phyloP scores from a whole-genome alignment of 805 yeast species.

The Candida morakotiae region DNA sequence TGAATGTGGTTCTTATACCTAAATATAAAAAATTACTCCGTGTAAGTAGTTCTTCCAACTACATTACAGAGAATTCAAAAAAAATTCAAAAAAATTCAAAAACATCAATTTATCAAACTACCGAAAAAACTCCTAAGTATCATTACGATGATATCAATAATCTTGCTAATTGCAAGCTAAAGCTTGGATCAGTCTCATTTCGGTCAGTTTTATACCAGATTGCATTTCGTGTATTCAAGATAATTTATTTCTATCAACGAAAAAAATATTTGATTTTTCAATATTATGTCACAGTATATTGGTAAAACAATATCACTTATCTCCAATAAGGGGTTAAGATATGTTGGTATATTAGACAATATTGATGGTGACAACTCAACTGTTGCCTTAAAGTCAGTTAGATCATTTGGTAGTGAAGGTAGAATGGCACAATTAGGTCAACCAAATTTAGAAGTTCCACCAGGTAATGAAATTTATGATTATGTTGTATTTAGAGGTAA shows the following conservation, averaged over 20 bases:
- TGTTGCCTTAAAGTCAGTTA: slow-evolving; percentile 74
- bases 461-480: slow-evolving; percentile 66
- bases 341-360: slow-evolving; percentile 83
- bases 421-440: slow-evolving; percentile 56
- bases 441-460: slow-evolving; percentile 65
- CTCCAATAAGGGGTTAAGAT: slow-evolving; percentile 76
- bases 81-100: too few relatives aligned
- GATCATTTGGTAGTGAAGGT: slow-evolving; percentile 90
- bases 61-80: too few relatives aligned
- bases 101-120: too few relatives aligned
- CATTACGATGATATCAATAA: too few relatives aligned
- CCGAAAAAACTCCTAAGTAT: too few relatives aligned
- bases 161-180: too few relatives aligned
- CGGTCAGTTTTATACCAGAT: too few relatives aligned
- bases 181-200: too few relatives aligned
- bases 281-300: slow-evolving; percentile 82
- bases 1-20: too few relatives aligned
- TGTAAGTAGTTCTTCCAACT: too few relatives aligned
- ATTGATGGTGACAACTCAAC: slow-evolving; percentile 90
- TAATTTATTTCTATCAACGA: background rate
- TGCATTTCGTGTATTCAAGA: too few relatives aligned
- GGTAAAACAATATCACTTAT: slow-evolving; percentile 85
- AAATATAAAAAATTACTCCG: too few relatives aligned
- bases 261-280: background rate
- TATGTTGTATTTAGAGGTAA: slow-evolving; percentile 84